Percentiles rank a stretch among this genome's conserved stretches.
Conservation (phyloP, 2,329 filamentous ascomycete genomes). For the Xylariales sp. region DNA sequence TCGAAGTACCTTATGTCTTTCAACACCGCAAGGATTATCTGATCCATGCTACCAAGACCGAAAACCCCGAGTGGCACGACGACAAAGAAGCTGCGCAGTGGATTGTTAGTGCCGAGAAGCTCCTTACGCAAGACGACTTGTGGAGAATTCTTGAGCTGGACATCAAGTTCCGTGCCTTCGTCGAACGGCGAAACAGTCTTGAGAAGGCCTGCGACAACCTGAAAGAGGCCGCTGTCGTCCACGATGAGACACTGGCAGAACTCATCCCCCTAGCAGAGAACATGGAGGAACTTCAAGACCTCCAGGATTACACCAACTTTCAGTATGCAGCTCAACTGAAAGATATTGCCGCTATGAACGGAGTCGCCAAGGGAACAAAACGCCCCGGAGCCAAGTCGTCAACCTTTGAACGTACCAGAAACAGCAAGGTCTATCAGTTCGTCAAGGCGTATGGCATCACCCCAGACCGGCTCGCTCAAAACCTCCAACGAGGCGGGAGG, state of each 20-base stretch:
- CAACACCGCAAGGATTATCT: conserved; percentile 98
- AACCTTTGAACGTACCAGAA: conserved; percentile 78
- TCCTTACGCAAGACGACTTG: conserved; percentile 86
- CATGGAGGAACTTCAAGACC: conserved; percentile 92
- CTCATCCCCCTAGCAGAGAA: conserved; percentile 75
- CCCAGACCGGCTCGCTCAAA: conserved; percentile 82
- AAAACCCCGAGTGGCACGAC: conserved; percentile 53
- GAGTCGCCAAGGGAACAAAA: conserved; percentile 62
- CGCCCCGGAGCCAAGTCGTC: conserved; percentile 79
- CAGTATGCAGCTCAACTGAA: conserved; percentile 81
- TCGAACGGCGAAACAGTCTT: conserved; percentile 86
- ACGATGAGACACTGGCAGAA: conserved; percentile 74
- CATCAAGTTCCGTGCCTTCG: conserved; percentile 86
- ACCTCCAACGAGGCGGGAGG: conserved; percentile 67
- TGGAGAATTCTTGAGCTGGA: conserved; percentile 95
- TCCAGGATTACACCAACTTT: conserved; percentile 96
- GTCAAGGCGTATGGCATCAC: conserved; percentile 88
- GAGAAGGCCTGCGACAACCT: conserved; percentile 74
- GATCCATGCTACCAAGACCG: conserved; percentile 75
- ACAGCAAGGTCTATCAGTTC: conserved; percentile 72
- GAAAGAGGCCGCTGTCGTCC: conserved; percentile 53
- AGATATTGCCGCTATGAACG: conserved; percentile 64
- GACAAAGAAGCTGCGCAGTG: conserved; percentile 69
- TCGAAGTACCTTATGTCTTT: conserved; percentile 96
- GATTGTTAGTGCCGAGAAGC: conserved; percentile 74